Percentiles rank a stretch among this genome's conserved stretches.
phyloP scores from a whole-genome alignment of 352 stramenopile genomes.

The Globisporangium rhizosaccharum region DNA sequence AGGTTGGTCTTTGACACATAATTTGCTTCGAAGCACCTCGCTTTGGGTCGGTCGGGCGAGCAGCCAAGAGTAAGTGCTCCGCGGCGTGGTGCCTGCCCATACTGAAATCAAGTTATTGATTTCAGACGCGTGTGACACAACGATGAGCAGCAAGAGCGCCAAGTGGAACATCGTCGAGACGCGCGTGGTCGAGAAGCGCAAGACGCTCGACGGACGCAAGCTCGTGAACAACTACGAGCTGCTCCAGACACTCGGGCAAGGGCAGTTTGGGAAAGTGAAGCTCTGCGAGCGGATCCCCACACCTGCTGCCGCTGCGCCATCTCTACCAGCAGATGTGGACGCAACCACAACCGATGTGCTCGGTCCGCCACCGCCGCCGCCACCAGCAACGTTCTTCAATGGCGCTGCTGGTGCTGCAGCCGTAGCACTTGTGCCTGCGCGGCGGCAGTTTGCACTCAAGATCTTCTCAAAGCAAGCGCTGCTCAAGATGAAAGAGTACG shows the following conservation, averaged over 20 bases:
- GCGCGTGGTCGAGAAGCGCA: constrained; percentile 34
- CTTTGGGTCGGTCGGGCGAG: too few relatives aligned
- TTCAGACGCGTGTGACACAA: too few relatives aligned
- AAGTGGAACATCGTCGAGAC: constrained; percentile 75
- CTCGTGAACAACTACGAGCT: constrained; percentile 81
- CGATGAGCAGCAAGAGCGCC: background rate
- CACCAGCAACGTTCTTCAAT: constrained; percentile 5
- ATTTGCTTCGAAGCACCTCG: too few relatives aligned
- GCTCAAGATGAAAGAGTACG: constrained; percentile 77
- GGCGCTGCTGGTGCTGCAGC: constrained; percentile 3
- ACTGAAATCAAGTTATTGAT: too few relatives aligned
- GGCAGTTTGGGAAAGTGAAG: constrained; percentile 85
- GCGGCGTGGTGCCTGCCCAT: too few relatives aligned
- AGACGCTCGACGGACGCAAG: constrained; percentile 43
- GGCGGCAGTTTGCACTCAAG: constrained; percentile 72
- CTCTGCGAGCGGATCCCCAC: constrained; percentile 58
- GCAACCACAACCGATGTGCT: background rate
- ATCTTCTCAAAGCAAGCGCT: constrained; percentile 81
- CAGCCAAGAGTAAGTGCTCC: too few relatives aligned
- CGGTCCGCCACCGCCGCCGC: constrained; percentile 6
- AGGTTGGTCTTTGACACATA: too few relatives aligned
- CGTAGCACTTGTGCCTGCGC: constrained; percentile 10
- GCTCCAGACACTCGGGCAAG: constrained; percentile 61
- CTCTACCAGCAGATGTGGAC: too few relatives aligned
- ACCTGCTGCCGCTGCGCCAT: background rate